Percentiles rank a stretch among this genome's conserved stretches.
Conservation (phyloP, 352 stramenopile species). For the Globisporangium megalacanthum region DNA sequence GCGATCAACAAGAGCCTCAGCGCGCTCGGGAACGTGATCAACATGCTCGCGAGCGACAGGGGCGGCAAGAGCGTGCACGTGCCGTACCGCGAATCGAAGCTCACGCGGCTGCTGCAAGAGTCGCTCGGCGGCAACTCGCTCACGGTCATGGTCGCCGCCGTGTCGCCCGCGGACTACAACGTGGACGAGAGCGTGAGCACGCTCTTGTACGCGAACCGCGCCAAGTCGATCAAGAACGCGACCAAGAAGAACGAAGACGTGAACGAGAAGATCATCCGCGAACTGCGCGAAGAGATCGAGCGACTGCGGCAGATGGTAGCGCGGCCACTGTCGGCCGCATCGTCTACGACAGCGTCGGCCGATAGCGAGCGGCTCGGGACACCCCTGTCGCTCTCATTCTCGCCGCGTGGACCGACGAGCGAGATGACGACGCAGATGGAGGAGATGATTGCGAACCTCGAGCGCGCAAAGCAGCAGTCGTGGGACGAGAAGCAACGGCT, state of each 20-base stretch:
- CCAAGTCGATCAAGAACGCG: conserved; percentile 90
- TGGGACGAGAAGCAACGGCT: conserved; percentile 90
- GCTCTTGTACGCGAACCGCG: conserved; percentile 91
- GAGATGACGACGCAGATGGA: conserved; percentile 79
- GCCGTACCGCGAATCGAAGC: conserved; percentile 90
- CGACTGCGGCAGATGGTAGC: conserved; percentile 81
- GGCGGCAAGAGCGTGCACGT: conserved; percentile 58
- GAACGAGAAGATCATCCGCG: conserved; percentile 89
- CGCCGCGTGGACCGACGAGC: conserved; percentile 4
- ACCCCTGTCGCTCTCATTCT: not conserved
- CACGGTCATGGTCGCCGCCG: conserved; percentile 94
- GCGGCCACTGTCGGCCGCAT: conserved; percentile 12
- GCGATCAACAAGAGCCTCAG: conserved; percentile 92
- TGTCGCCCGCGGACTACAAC: conserved; percentile 91
- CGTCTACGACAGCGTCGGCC: conserved; percentile 11
- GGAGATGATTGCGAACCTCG: conserved; percentile 81
- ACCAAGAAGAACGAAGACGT: conserved; percentile 88
- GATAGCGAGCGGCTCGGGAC: not conserved
- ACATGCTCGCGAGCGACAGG: conserved; percentile 66
- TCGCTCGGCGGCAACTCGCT: conserved; percentile 88
- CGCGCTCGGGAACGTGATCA: conserved; percentile 91
- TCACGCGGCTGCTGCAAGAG: conserved; percentile 88
- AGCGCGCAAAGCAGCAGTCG: conserved; percentile 82
- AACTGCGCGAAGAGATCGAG: conserved; percentile 91
- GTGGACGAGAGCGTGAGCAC: conserved; percentile 92